Evolutionary conservation across 2,329 filamentous ascomycete species (phyloP), one percentile per base, ranked within the genome.

Genomic region (Colletotrichum spaethianum): DNA sequence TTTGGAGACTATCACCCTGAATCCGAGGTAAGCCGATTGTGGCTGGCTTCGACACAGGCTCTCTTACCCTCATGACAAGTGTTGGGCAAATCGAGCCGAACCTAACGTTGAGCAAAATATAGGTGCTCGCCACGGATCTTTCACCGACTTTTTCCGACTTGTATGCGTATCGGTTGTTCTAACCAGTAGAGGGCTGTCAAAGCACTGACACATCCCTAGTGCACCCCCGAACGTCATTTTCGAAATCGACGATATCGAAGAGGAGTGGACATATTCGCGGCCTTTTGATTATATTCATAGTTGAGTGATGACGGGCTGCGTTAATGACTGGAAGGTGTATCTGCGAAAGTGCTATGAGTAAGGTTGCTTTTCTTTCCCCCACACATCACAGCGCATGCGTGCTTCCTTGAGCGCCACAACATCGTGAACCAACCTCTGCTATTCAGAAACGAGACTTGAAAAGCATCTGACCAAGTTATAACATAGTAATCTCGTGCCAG

Each of bases 171-270:
- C 11, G 2, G 76, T 59, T 12, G 70, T 75, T 1, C 74, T 76
- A 55, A 2, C 59, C 73, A 40, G 78, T 1, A 33, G 3, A 31
- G 12, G 26, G 12, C 11, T 79, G 46, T 66, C 76, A 42, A 72
- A 77, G 18, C 76, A 80, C 76, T 64, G 14, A 62, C 28, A 7
- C 5, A 4, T n/a, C 33, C 5, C 18, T 31, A 82, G 82, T 75
- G 83, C 86, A 4, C 86, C 86, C 1, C 80, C 84, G 0, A 89
- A 89, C 64, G 81, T 87, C 6, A 76, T 78, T 16, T 89, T 89
- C 73, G 82, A 84, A 53, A 77, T 86, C 57, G 84, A 86, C 65
- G 82, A 85, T 68, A 73, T 82, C 14, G 82, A 83, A 46, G 79
- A 81, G 28, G 76, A 78, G 23, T 86, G 84, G 84, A 79, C 77